A percentile compares a stretch with the other conserved stretches of the same genome.
Conservation (phyloP, 225 moss, liverwort and hornwort species). For the Asterella californica region DNA sequence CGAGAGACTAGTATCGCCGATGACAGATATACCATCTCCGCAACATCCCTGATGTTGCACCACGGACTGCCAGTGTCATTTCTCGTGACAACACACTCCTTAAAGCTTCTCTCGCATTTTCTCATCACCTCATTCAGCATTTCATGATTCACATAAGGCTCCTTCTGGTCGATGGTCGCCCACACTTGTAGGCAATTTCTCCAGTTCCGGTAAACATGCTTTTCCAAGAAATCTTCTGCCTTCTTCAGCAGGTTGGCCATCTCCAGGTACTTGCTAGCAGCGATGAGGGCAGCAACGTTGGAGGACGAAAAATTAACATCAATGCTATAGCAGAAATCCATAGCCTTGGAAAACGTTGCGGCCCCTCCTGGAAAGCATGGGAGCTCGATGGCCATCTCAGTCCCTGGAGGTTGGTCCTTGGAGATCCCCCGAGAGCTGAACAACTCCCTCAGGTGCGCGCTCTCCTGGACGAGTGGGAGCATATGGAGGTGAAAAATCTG, state of each 20-base stretch:
- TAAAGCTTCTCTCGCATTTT: constrained; percentile 32
- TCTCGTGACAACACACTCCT: constrained; percentile 27
- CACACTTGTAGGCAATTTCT: constrained; percentile 35
- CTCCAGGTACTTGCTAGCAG: constrained; percentile 37
- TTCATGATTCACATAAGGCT: constrained; percentile 24
- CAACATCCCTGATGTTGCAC: constrained; percentile 37
- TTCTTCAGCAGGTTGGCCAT: constrained; percentile 34
- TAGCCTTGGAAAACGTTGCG: constrained; percentile 31
- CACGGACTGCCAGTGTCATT: constrained; percentile 27
- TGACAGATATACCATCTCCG: constrained; percentile 34
- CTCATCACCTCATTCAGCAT: constrained; percentile 31
- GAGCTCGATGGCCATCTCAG: constrained; percentile 36
- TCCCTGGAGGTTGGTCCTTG: constrained; percentile 37
- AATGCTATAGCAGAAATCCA: constrained; percentile 41
- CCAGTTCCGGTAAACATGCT: constrained; percentile 34
- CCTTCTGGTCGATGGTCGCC: constrained; percentile 33
- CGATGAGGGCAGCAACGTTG: constrained; percentile 35
- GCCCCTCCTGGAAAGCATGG: constrained; percentile 37
- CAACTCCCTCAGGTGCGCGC: constrained; percentile 31
- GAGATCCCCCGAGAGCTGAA: constrained; percentile 35
- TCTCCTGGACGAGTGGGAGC: constrained; percentile 38
- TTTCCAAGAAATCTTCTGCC: constrained; percentile 34
- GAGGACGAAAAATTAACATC: constrained; percentile 31
- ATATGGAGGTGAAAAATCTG: constrained; percentile 36
- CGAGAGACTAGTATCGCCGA: constrained; percentile 27